Percentiles rank a stretch among this genome's conserved stretches.
Evolutionary conservation across 148 eudicot genomes (phyloP).

Genomic region (Amaranthus hypochondriacus): DNA sequence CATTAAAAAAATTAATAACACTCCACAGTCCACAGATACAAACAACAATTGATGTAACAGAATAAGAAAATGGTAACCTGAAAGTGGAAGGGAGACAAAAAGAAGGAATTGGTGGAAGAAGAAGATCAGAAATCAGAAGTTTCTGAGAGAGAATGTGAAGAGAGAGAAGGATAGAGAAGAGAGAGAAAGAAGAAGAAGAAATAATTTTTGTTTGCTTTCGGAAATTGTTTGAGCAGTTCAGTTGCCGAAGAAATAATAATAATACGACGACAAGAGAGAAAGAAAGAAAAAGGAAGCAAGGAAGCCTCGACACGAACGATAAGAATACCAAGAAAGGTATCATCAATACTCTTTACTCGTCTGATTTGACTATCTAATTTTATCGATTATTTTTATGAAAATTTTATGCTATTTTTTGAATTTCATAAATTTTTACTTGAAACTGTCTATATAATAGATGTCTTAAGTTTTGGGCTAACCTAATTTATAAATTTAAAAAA

Average conservation of each 20-base stretch:
- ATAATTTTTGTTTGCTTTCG: slow-evolving; percentile 15
- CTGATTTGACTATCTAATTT: not conserved
- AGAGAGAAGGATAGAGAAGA: slow-evolving; percentile 12
- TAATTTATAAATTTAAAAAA: too few relatives aligned
- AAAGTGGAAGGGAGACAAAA: not conserved
- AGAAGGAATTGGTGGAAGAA: slow-evolving; percentile 10
- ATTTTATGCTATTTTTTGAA: too few relatives aligned
- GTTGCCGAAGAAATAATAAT: slow-evolving; percentile 10
- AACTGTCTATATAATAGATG: too few relatives aligned
- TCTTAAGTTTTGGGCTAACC: too few relatives aligned
- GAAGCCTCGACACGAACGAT: slow-evolving; percentile 31
- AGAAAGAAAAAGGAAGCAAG: slow-evolving; percentile 11
- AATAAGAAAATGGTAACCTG: slow-evolving; percentile 3
- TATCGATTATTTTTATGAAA: not conserved
- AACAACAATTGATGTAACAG: not conserved
- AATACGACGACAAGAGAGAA: slow-evolving; percentile 7
- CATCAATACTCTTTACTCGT: not conserved
- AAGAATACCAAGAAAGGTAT: slow-evolving; percentile 53
- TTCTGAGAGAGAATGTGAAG: slow-evolving; percentile 24
- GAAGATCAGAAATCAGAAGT: slow-evolving; percentile 35
- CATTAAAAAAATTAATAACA: not conserved
- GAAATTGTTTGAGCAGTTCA: not conserved
- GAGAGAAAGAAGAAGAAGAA: not conserved
- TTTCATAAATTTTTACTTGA: too few relatives aligned
- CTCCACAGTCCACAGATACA: not conserved